Base-by-base conservation (phyloP, 2,329 filamentous ascomycete species). In the Rosellinia necatrix region DNA sequence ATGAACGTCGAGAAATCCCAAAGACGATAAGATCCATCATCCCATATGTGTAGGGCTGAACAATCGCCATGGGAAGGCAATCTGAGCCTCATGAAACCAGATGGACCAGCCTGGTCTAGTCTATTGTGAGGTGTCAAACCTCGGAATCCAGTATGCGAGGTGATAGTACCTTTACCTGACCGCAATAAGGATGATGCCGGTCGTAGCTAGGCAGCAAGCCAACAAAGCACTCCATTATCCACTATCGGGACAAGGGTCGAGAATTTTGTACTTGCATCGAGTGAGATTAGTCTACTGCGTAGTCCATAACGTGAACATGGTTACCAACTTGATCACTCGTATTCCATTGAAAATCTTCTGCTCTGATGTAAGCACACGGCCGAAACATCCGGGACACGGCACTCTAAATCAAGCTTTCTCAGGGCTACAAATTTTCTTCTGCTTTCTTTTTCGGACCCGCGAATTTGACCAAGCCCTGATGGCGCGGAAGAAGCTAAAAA, bases 401-500 rank as follows among this genome's bases (percentile, higher is more conserved):
- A 29, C 5, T 29, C 13, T 19, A 8, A 43, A 30, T 29, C 48
- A 25, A 50, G 37, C 13, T 25, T 24, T 17, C 8, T 42, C 24
- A 40, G 7, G n/a, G n/a, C n/a, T n/a, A n/a, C n/a, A n/a, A n/a
- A n/a, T n/a, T n/a, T n/a, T n/a, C n/a, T n/a, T n/a, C n/a, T n/a
- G n/a, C n/a, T n/a, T n/a, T n/a, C n/a, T n/a, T n/a, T n/a, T n/a
- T n/a, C n/a, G n/a, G n/a, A n/a, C n/a, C n/a, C n/a, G n/a, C n/a
- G n/a, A n/a, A n/a, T n/a, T n/a, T n/a, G n/a, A n/a, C n/a, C n/a
- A n/a, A n/a, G n/a, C n/a, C n/a, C n/a, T n/a, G n/a, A n/a, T n/a
- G n/a, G n/a, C n/a, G n/a, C n/a, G 21, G 25, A 35, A 51, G 7
- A 43, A 44, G 49, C 24, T 32, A 53, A 40, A 38, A 9, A 35